Conservation (phyloP, 2,329 filamentous ascomycete species). For the Nemania serpens region DNA sequence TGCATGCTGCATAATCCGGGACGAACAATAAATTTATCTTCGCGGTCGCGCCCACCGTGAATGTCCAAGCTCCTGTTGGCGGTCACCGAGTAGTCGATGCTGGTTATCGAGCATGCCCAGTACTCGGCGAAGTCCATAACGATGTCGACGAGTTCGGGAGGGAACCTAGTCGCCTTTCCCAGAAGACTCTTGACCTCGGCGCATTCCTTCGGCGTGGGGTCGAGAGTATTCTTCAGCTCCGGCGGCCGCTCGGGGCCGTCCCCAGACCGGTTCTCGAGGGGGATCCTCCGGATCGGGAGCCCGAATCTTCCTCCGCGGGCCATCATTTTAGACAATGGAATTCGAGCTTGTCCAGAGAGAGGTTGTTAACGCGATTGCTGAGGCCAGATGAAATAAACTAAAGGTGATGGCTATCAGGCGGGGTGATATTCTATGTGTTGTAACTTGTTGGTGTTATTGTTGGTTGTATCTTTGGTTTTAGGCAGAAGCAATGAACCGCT, state of each 20-base stretch:
- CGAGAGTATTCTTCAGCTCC: conserved; percentile 20
- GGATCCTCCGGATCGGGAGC: conserved; percentile 25
- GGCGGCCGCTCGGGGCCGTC: conserved; percentile 14
- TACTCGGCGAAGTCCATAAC: conserved; percentile 66
- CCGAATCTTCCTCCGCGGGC: conserved; percentile 27
- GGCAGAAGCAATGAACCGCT: background rate
- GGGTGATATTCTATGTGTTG: background rate
- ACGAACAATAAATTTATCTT: conserved; percentile 49
- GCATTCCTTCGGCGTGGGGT: conserved; percentile 49
- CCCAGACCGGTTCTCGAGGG: conserved; percentile 1
- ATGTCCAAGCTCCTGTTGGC: conserved; percentile 21
- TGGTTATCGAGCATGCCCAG: conserved; percentile 57
- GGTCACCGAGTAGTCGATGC: conserved; percentile 36
- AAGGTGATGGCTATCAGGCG: background rate
- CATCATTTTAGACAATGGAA: conserved; percentile 29
- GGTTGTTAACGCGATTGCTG: conserved; percentile 11
- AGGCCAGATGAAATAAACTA: background rate
- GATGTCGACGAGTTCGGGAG: conserved; percentile 58
- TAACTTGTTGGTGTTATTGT: no score
- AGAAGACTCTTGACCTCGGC: conserved; percentile 54
- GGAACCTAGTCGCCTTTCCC: conserved; percentile 49
- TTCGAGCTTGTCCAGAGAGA: background rate
- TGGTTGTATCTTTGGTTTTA: background rate
- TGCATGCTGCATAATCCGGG: background rate
- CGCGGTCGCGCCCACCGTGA: conserved; percentile 28